Conservation (phyloP, 2,329 filamentous ascomycete genomes). For the Xylogone sp. region DNA sequence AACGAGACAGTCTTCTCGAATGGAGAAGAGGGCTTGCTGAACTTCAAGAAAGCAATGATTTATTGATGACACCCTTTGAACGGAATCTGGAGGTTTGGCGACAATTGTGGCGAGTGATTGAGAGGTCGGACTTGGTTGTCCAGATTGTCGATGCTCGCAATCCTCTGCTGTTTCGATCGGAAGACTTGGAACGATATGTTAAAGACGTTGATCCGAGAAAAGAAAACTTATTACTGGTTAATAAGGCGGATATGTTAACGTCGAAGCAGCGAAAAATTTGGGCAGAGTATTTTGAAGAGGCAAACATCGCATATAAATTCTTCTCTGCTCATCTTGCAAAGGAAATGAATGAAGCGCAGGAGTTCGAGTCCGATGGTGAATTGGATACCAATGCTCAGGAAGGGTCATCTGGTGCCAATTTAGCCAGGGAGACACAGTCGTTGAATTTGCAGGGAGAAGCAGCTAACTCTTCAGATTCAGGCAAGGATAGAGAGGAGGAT, state of each 20-base stretch:
- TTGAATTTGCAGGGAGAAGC: constrained; percentile 32
- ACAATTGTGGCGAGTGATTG: constrained; percentile 96
- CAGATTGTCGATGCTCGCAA: constrained; percentile 98
- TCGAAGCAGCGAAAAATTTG: constrained; percentile 74
- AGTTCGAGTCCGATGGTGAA: constrained; percentile 47
- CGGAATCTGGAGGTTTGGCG: constrained; percentile 97
- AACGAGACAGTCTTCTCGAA: constrained; percentile 76
- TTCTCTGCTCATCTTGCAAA: constrained; percentile 94
- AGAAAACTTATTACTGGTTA: constrained; percentile 87
- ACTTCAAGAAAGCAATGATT: constrained; percentile 86
- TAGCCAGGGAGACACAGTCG: constrained; percentile 32
- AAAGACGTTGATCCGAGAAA: constrained; percentile 87
- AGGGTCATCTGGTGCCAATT: constrained; percentile 11
- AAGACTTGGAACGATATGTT: constrained; percentile 90
- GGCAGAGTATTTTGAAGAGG: constrained; percentile 80
- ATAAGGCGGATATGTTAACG: constrained; percentile 99
- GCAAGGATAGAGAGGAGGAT: constrained; percentile 32
- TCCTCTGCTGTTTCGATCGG: constrained; percentile 87
- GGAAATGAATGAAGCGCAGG: constrained; percentile 74
- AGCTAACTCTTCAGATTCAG: constrained; percentile 11
- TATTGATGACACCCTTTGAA: constrained; percentile 97
- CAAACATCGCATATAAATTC: constrained; percentile 86
- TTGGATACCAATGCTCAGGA: not conserved
- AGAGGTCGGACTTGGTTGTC: constrained; percentile 90
- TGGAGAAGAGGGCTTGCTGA: constrained; percentile 92